Evolutionary conservation across 2,329 filamentous ascomycete species (phyloP), one percentile per base, ranked within the genome.

Genomic region (Exophiala spinifera): DNA sequence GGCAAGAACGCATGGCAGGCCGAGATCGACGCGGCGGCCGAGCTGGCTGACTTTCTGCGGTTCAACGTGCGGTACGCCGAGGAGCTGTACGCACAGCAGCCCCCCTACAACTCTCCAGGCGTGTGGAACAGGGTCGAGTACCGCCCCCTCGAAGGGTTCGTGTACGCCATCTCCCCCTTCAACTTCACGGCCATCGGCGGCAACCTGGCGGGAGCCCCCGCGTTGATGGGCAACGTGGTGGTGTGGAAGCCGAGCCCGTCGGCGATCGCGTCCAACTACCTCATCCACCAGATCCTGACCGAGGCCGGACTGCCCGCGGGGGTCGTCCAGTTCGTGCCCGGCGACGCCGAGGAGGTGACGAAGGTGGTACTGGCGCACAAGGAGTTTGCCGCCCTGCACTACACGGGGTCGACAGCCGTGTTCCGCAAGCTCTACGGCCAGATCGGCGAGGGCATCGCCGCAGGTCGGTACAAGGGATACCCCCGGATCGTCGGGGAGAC

Each of bases 1-100:
- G 92, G 94, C 66, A 97, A 97, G 83, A 97, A 96, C 71, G 90
- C 89, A 45, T 97, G 91, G 91, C 92, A 99, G 74, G 92, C 94
- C n/a, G 92, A 99, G 79, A 97, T 97, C 61, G 92, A 97, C 72
- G 82, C 91, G 36, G 92, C 92, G 15, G 92, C 92, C 7, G 94
- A 99, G 79, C 75, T 95, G 64, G 87, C 84, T 64, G 92, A 99
- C 71, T 97, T 97, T 74, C 77, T 97, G 69, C 84, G 91, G 68
- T 96, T 96, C 78, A 94, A 94, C 68, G 92, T 96, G 49, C 85
- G 91, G 71, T 96, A 94, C 68, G 92, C 92, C 23, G 87, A 96
- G 74, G 89, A 96, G 69, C 77, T 96, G 52, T 96, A 96, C 70
- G 82, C 83, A 34, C 85, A 90, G 69, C 94, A 99, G 74, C 92